Evolutionary conservation across 306 rosid species (phyloP).

Genomic region (Gastrolobium bilobum): DNA sequence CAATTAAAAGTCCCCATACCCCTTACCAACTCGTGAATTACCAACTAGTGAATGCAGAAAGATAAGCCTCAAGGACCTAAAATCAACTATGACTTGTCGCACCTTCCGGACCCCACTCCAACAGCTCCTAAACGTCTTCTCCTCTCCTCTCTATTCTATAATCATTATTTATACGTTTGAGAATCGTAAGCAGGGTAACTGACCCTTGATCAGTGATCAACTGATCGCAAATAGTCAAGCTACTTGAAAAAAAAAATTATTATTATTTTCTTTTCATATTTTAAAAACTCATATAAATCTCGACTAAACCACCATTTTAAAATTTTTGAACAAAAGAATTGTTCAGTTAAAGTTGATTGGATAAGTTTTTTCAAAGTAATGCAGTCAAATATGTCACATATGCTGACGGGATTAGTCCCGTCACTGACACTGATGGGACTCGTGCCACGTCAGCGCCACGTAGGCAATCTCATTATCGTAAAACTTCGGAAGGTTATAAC

Average conservation of each 20-base stretch:
- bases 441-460: no score
- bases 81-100: conserved; percentile 46
- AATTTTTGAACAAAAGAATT: no score
- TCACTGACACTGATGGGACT: no score
- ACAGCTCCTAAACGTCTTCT: conserved; percentile 27
- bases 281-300: conserved; percentile 21
- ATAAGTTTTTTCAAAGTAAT: no score
- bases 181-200: conserved; percentile 26
- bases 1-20: conserved; percentile 45
- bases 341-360: no score
- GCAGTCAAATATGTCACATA: no score
- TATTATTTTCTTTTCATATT: conserved; percentile 33
- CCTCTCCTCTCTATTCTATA: conserved; percentile 26
- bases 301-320: no score
- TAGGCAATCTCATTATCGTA: no score
- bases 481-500: no score
- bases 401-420: no score
- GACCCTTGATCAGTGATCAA: conserved; percentile 14
- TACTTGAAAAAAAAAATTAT: neutral
- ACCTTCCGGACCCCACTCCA: conserved; percentile 48
- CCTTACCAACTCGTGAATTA: conserved; percentile 49
- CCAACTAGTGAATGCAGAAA: conserved; percentile 50
- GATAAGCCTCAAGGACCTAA: conserved; percentile 50
- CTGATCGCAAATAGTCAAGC: conserved; percentile 24
- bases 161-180: conserved; percentile 35